Evolutionary conservation across 441 rosid species (phyloP).

Genomic region (Arabidopsis lyrata): DNA sequence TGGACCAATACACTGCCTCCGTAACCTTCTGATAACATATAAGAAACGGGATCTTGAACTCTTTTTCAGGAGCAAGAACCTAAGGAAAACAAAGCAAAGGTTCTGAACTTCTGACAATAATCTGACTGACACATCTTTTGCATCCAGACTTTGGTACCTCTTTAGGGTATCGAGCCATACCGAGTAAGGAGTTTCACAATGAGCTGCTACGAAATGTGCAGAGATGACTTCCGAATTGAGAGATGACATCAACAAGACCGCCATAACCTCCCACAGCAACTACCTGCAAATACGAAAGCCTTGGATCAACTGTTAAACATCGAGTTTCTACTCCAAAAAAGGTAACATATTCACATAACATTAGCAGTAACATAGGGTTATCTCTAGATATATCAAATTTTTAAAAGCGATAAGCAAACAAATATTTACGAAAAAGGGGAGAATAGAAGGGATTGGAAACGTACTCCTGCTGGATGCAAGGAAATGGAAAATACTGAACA

Average conservation of each 20-base stretch:
- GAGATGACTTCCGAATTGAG: slow-evolving; percentile 94
- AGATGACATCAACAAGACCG: slow-evolving; percentile 88
- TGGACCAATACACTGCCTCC: background rate
- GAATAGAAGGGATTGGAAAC: slow-evolving; percentile 38
- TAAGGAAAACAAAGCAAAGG: background rate
- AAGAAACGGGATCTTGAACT: slow-evolving; percentile 16
- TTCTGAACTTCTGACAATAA: background rate
- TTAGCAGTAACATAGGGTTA: background rate
- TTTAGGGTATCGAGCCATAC: background rate
- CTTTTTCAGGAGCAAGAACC: slow-evolving; percentile 13
- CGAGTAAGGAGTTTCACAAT: slow-evolving; percentile 37
- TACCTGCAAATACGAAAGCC: slow-evolving; percentile 52
- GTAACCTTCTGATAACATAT: slow-evolving; percentile 8
- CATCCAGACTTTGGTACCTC: slow-evolving; percentile 2
- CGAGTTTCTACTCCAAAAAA: slow-evolving; percentile 10
- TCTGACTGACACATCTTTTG: background rate
- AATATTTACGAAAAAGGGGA: background rate
- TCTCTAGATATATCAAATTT: background rate
- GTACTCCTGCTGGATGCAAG: slow-evolving; percentile 82
- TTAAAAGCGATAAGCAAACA: slow-evolving; percentile 2
- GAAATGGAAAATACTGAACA: slow-evolving; percentile 82
- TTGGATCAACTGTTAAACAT: background rate
- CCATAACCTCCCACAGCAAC: slow-evolving; percentile 91
- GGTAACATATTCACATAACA: slow-evolving; percentile 10
- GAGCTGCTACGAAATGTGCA: slow-evolving; percentile 80